Conservation (phyloP, 345 rosid genomes). For the Pugionium cornutum region DNA sequence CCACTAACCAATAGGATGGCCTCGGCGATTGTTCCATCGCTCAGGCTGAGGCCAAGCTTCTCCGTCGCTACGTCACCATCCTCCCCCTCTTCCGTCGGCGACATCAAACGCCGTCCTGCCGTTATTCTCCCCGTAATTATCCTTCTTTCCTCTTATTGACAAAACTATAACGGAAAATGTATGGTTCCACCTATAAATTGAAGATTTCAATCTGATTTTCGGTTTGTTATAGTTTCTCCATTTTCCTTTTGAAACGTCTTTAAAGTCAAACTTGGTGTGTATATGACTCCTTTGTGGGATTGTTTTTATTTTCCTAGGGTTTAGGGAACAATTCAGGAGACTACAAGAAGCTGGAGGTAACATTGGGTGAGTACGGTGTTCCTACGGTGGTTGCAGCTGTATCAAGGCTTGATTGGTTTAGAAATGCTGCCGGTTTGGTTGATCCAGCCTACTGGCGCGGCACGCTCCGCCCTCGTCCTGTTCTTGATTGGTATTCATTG, state of each 20-base stretch:
- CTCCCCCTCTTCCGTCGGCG: conserved; percentile 33
- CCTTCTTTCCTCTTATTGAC: conserved; percentile 1
- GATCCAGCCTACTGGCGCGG: conserved; percentile 94
- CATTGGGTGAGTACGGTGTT: conserved; percentile 63
- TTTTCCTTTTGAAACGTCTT: background rate
- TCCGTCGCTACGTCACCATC: conserved; percentile 35
- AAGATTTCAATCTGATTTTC: background rate
- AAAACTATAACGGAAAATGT: background rate
- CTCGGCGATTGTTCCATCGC: conserved; percentile 48
- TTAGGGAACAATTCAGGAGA: conserved; percentile 86
- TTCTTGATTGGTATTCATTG: conserved; percentile 76
- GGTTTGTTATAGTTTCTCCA: background rate
- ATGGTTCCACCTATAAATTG: background rate
- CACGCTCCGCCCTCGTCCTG: conserved; percentile 82
- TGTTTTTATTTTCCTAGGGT: conserved; percentile 50
- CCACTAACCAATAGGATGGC: conserved; percentile 46
- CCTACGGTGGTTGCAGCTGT: conserved; percentile 73
- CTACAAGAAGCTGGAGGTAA: conserved; percentile 61
- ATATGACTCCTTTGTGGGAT: conserved; percentile 3
- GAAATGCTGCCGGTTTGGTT: conserved; percentile 87
- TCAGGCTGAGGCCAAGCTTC: conserved; percentile 40
- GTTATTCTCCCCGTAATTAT: conserved; percentile 78
- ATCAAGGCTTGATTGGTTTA: conserved; percentile 79
- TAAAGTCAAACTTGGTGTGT: conserved; percentile 20
- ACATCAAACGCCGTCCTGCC: conserved; percentile 56